Evolutionary conservation across 2,329 filamentous ascomycete genomes (phyloP).

Genomic region (Hirsutella minnesotensis): DNA sequence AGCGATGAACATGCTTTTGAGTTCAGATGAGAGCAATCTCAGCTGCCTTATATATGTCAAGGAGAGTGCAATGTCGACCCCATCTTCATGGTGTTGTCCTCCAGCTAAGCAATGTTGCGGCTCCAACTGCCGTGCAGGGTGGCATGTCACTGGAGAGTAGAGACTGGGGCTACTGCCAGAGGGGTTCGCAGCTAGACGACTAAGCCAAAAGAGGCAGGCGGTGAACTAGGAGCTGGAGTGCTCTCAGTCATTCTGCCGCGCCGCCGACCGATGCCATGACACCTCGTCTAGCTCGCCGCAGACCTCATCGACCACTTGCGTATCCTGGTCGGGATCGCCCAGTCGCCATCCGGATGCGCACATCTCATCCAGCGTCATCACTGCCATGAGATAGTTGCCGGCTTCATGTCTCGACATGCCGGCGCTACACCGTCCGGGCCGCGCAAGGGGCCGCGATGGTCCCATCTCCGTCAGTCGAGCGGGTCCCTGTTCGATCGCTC

Average conservation of each 20-base stretch:
- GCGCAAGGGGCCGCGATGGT: conserved; percentile 36
- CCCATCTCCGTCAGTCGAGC: conserved; percentile 42
- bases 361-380: background rate
- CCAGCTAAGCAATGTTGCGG: no score
- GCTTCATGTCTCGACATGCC: conserved; percentile 29
- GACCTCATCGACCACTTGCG: background rate
- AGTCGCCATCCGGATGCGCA: background rate
- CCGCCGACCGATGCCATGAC: background rate
- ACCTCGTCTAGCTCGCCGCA: background rate
- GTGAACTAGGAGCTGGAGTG: background rate
- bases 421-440: conserved; percentile 25
- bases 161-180: background rate
- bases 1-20: no score
- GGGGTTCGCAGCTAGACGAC: background rate
- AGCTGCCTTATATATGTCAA: no score
- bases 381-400: conserved; percentile 8
- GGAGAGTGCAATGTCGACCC: no score
- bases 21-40: no score
- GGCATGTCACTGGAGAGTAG: no score
- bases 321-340: background rate
- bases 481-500: conserved; percentile 32
- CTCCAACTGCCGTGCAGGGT: no score
- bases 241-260: background rate
- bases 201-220: background rate
- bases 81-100: no score